Percentiles rank a stretch among this genome's conserved stretches.
Conservation (phyloP, 768 basidiomycete species). For the Hysterangium stoloniferum region DNA sequence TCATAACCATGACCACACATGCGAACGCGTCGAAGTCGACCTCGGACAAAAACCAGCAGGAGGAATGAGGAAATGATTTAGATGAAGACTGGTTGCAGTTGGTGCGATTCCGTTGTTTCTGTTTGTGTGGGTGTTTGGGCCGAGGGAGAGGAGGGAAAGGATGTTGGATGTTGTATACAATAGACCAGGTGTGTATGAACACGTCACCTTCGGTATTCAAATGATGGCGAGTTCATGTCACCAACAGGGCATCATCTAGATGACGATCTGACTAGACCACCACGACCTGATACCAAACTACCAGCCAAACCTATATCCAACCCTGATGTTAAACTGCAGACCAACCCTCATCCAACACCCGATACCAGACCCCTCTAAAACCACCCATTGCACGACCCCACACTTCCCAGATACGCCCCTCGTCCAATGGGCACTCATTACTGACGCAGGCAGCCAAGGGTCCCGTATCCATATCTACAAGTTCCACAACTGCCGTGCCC, state of each 20-base stretch:
- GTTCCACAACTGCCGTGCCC: constrained; percentile 83
- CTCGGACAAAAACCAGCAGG: background rate
- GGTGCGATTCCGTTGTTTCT: too few species aligned
- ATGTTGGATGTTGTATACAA: background rate
- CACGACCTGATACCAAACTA: too few species aligned
- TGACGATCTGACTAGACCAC: too few species aligned
- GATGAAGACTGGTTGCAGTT: too few species aligned
- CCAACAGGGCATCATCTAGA: too few species aligned
- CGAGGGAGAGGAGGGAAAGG: background rate
- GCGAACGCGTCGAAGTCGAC: too few species aligned
- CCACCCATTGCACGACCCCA: constrained; percentile 61
- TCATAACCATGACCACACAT: too few species aligned
- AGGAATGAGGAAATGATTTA: background rate
- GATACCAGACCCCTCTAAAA: constrained; percentile 70
- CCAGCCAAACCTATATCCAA: too few species aligned
- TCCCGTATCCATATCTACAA: constrained; percentile 98
- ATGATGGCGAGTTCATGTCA: too few species aligned
- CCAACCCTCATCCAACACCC: constrained; percentile 38
- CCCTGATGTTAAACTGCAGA: too few species aligned
- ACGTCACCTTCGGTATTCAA: background rate
- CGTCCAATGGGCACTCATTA: constrained; percentile 92
- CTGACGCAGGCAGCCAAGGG: constrained; percentile 97
- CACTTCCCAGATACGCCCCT: constrained; percentile 42
- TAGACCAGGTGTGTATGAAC: too few species aligned
- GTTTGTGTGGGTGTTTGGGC: too few species aligned